phyloP scores from a whole-genome alignment of 768 basidiomycete genomes.

The Mycena vulgaris region DNA sequence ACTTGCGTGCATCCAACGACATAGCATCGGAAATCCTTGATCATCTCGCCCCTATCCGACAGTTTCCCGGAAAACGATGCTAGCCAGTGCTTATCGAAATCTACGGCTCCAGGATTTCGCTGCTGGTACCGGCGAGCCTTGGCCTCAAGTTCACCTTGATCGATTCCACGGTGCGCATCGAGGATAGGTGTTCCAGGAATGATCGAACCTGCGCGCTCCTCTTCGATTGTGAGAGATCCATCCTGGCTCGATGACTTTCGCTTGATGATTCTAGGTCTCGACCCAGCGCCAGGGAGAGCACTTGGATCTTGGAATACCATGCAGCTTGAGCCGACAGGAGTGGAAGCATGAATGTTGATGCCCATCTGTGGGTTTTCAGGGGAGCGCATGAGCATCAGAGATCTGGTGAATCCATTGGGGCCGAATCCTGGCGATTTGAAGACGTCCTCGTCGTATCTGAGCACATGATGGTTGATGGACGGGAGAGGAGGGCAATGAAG shows the following conservation, averaged over 20 bases:
- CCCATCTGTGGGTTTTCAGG: background rate
- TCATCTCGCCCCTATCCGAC: slow-evolving; percentile 68
- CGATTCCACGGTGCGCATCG: slow-evolving; percentile 76
- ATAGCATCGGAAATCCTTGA: slow-evolving; percentile 79
- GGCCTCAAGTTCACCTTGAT: slow-evolving; percentile 65
- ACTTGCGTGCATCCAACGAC: slow-evolving; percentile 74
- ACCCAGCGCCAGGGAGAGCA: background rate
- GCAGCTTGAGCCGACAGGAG: background rate
- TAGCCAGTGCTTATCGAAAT: slow-evolving; percentile 78
- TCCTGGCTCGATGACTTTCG: slow-evolving; percentile 31
- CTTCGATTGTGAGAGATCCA: slow-evolving; percentile 1
- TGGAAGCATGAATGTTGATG: background rate
- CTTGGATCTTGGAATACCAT: background rate
- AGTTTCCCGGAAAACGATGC: slow-evolving; percentile 79
- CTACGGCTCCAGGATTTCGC: slow-evolving; percentile 64
- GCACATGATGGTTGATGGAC: background rate
- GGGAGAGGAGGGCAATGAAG: background rate
- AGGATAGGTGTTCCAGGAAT: slow-evolving; percentile 68
- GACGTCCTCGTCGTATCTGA: slow-evolving; percentile 1
- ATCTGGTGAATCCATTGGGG: slow-evolving; percentile 7
- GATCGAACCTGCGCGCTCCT: slow-evolving; percentile 41
- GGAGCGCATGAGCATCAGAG: slow-evolving; percentile 7
- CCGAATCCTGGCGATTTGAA: slow-evolving; percentile 12
- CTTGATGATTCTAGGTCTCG: slow-evolving; percentile 38
- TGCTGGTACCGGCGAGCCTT: slow-evolving; percentile 69